Base-by-base conservation (phyloP, 306 rosid species). In the Fragaria ananassa region DNA sequence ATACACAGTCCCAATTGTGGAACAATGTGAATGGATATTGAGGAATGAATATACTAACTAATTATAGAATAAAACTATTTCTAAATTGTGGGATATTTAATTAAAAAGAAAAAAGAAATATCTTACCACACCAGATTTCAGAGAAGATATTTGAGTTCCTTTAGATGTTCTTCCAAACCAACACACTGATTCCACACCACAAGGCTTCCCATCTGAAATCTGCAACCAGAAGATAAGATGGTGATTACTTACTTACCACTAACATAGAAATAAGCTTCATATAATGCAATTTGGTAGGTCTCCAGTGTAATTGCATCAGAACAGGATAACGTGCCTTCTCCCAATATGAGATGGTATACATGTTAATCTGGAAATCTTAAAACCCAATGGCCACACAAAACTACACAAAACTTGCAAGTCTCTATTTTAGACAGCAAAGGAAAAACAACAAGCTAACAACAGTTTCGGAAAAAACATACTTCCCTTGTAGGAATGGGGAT, bases 51-150 rank as follows among this genome's bases (percentile, higher is more conserved):
- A 45, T 8, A 3, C 27, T 6, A n/a, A n/a, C 60, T n/a, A 31
- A 6, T 8, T 15, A 35, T 8, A 11, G 3, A 0, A 70, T 8
- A 47, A n/a, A 75, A 42, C 54, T 10, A 74, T 10, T 37, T 37
- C 7, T 37, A 37, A 37, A 37, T 37, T 5, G 41, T 37, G 41
- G 41, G 41, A 37, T 37, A 23, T 37, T 64, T 72, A 83, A 67
- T 70, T 74, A 65, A 23, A 67, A 66, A 54, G 47, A 78, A 78
- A 76, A 82, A 61, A 62, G 37, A 74, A 74, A 83, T 63, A 80
- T 81, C 99, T 85, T 88, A 95, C 97, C 78, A 92, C 76, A 68
- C 99, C 99, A 86, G 97, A 88, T 85, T 95, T 92, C 19, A 95
- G 82, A 45, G 89, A 41, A 68, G 93, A 76, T 77, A 92, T 92